Conservation (phyloP, 2,329 filamentous ascomycete genomes). For the Aspergillus sp. region DNA sequence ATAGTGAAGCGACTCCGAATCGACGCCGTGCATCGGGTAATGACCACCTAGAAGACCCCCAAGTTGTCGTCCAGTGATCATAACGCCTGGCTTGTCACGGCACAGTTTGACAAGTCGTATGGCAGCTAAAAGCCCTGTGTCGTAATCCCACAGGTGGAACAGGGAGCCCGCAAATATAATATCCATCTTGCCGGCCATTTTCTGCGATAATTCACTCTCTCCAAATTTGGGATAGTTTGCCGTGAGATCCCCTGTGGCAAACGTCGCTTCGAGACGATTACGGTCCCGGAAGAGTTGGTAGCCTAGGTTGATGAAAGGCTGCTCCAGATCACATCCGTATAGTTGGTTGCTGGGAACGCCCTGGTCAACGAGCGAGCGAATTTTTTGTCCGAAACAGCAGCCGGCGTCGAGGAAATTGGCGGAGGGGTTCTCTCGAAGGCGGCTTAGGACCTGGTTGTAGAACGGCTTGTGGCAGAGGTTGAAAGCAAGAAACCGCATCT, state of each 20-base stretch:
- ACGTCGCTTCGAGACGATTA: constrained; percentile 45
- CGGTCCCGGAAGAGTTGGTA: constrained; percentile 64
- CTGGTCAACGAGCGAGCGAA: constrained; percentile 16
- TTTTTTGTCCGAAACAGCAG: constrained; percentile 20
- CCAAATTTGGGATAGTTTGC: neutral
- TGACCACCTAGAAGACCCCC: constrained; percentile 15
- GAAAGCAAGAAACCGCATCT: constrained; percentile 20
- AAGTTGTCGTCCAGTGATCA: constrained; percentile 15
- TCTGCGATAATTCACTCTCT: neutral
- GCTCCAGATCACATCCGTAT: constrained; percentile 50
- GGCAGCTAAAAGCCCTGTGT: constrained; percentile 11
- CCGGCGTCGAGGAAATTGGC: constrained; percentile 17
- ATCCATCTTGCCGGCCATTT: constrained; percentile 11
- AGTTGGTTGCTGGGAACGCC: constrained; percentile 14
- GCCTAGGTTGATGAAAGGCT: constrained; percentile 53
- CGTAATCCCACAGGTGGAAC: constrained; percentile 21
- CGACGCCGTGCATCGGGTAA: constrained; percentile 11
- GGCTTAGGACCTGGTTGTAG: constrained; percentile 8
- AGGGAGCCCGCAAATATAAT: constrained; percentile 17
- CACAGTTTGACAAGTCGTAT: constrained; percentile 14
- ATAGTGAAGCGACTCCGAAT: constrained; percentile 6
- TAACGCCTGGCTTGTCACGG: constrained; percentile 10
- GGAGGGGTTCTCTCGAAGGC: constrained; percentile 9
- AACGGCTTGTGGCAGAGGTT: constrained; percentile 14
- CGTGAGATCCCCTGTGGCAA: constrained; percentile 49